Evolutionary conservation across 495 filamentous ascomycete genomes (phyloP), one percentile per base, ranked within the genome.

Genomic region (Chaetomium tenue): DNA sequence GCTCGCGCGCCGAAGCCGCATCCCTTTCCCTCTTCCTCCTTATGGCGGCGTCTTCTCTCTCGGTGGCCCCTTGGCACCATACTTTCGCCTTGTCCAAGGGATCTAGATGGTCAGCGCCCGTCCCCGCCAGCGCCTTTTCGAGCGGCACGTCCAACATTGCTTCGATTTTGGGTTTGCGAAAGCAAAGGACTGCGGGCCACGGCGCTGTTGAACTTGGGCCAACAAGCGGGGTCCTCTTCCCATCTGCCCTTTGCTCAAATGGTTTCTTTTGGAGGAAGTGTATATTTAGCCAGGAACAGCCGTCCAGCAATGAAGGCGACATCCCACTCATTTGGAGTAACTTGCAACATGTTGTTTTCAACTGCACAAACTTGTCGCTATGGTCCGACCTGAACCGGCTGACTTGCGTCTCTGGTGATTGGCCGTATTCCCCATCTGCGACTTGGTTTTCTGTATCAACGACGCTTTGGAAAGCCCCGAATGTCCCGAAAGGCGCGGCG

Each of bases 1-100:
- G 67, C 44, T 83, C 81, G 63, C 78, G 79, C 33, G 78, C 74
- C 58, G 73, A 70, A 66, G 77, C 76, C 30, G 78, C 77, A 55
- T 81, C 78, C 63, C 83, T 79, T 65, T 86, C 83, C 72, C 79
- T 84, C 66, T 77, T 79, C 67, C 82, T 83, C 59, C 77, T 77
- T 28, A 73, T 62, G 3, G 83, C 65, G 4, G 70, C 64, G 50
- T 76, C 79, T 40, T 84, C 82, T 59, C 84, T 72, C 33, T 84
- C 79, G 2, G 75, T 69, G 50, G 80, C 71, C 44, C 75, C 72
- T 66, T 77, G 59, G 67, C 82, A 84, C 92, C 92, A 97, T 25
- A 78, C 74, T 74, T 91, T 86, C 3, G 89, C 89, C 66, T 84
- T 82, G 13, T 81, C 77, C 30, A 96, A 69, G 23, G 89, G 88